These are phyloP conservation scores for Jacaranda mimosifolia DNA, from an alignment of 257 asterid genomes.

Conservation along the genomic window DNA sequence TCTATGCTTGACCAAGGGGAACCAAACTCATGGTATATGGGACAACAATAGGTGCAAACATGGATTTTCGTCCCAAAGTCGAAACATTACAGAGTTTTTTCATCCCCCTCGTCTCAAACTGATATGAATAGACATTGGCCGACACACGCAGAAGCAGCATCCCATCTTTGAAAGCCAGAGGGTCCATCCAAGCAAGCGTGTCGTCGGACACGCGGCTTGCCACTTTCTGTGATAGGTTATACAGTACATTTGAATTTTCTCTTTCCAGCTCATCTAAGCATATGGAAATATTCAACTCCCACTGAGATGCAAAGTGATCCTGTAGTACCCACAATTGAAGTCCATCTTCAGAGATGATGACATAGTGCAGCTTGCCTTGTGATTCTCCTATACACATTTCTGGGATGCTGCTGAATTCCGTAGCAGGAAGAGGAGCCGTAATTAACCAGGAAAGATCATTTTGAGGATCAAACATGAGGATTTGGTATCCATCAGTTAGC, in stretches of 20 bases:
- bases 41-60: slow-evolving; percentile 57
- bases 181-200: slow-evolving; percentile 48
- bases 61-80: slow-evolving; percentile 52
- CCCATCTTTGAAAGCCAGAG: slow-evolving; percentile 62
- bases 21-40: slow-evolving; percentile 72
- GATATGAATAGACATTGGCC: slow-evolving; percentile 37
- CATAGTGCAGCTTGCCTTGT: slow-evolving; percentile 40
- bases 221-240: slow-evolving; percentile 44
- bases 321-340: slow-evolving; percentile 68
- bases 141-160: slow-evolving; percentile 55
- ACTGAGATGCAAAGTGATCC: slow-evolving; percentile 50
- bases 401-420: slow-evolving; percentile 39
- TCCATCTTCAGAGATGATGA: slow-evolving; percentile 56
- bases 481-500: slow-evolving; percentile 61
- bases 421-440: slow-evolving; percentile 52
- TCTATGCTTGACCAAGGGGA: slow-evolving; percentile 48
- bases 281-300: slow-evolving; percentile 47
- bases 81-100: slow-evolving; percentile 47
- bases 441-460: slow-evolving; percentile 59
- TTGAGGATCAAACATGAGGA: slow-evolving; percentile 68
- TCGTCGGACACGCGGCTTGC: not conserved
- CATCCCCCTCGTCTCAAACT: slow-evolving; percentile 59
- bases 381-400: slow-evolving; percentile 70
- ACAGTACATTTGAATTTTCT: slow-evolving; percentile 39
- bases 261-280: slow-evolving; percentile 52